Conservation (phyloP, 768 basidiomycete genomes). For the Boletus sensibilis region DNA sequence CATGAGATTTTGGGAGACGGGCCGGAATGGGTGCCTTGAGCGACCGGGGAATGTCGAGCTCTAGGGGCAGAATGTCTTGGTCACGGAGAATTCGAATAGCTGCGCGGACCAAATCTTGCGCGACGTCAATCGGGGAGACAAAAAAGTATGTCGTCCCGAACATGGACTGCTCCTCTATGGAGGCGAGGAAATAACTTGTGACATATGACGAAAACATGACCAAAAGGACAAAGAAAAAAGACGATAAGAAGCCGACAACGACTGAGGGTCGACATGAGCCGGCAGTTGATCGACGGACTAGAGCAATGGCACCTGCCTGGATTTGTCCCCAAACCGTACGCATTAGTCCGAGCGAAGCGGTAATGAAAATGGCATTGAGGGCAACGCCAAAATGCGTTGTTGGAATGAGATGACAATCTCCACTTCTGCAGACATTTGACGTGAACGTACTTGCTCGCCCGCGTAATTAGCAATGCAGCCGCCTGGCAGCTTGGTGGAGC, state of each 20-base stretch:
- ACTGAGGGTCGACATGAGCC: conserved; percentile 41
- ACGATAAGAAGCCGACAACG: conserved; percentile 59
- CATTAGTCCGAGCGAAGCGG: conserved; percentile 68
- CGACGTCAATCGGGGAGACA: conserved; percentile 56
- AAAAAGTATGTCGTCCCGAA: conserved; percentile 38
- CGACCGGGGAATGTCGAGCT: conserved; percentile 15
- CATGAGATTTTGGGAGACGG: conserved; percentile 34
- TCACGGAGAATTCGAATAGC: conserved; percentile 63
- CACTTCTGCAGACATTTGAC: conserved; percentile 75
- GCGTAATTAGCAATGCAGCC: conserved; percentile 21
- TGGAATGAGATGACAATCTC: conserved; percentile 61
- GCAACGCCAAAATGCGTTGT: conserved; percentile 73
- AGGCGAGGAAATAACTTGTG: conserved; percentile 63
- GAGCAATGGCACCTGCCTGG: conserved; percentile 45
- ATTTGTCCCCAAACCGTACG: conserved; percentile 75
- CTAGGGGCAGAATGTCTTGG: conserved; percentile 42
- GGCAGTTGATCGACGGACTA: conserved; percentile 3
- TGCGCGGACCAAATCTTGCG: conserved; percentile 59
- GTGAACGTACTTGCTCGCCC: conserved; percentile 63
- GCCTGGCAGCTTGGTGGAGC: background rate
- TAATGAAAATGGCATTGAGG: conserved; percentile 80
- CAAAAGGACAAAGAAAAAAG: conserved; percentile 59
- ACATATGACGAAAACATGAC: conserved; percentile 69
- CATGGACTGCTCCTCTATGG: conserved; percentile 54
- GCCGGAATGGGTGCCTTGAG: conserved; percentile 21